These are phyloP conservation scores for Xylaria castorea DNA, from an alignment of 495 filamentous ascomycete species.

Conservation along the genomic window DNA sequence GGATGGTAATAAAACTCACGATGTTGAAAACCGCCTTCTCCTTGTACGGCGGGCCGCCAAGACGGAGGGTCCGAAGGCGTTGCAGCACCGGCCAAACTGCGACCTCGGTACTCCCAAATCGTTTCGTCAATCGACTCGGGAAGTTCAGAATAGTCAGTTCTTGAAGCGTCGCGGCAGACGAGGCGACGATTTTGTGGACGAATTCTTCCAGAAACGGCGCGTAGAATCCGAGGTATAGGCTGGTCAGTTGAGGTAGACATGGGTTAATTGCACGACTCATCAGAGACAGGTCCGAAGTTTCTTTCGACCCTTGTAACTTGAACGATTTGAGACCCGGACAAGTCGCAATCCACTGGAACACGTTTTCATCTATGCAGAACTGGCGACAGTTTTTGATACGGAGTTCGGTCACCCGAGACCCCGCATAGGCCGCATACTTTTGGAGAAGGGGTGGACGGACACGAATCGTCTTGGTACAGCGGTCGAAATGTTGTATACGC, in stretches of 20 bases:
- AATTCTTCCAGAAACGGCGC: neutral
- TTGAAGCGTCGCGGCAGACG: conserved; percentile 29
- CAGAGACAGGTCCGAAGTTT: neutral
- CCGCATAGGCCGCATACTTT: conserved; percentile 29
- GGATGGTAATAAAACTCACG: neutral
- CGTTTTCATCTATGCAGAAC: neutral
- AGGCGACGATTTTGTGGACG: conserved; percentile 25
- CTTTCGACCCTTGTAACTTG: conserved; percentile 23
- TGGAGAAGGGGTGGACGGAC: conserved; percentile 19
- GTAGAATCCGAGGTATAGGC: conserved; percentile 28
- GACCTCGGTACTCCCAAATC: conserved; percentile 20
- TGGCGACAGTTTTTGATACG: neutral
- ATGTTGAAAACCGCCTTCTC: conserved; percentile 13
- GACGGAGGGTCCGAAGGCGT: conserved; percentile 31
- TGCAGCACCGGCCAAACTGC: conserved; percentile 31
- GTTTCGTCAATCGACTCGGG: neutral
- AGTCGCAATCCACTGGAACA: conserved; percentile 15
- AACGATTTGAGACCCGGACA: conserved; percentile 28
- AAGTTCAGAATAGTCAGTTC: conserved; percentile 35
- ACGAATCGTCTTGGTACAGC: neutral
- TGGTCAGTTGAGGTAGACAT: conserved; percentile 22
- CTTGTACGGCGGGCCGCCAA: conserved; percentile 20
- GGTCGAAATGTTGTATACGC: conserved; percentile 30
- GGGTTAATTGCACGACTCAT: neutral
- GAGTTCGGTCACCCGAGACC: conserved; percentile 21